Conservation (phyloP, 2,329 filamentous ascomycete species). For the Neopestalotiopsis rosae region DNA sequence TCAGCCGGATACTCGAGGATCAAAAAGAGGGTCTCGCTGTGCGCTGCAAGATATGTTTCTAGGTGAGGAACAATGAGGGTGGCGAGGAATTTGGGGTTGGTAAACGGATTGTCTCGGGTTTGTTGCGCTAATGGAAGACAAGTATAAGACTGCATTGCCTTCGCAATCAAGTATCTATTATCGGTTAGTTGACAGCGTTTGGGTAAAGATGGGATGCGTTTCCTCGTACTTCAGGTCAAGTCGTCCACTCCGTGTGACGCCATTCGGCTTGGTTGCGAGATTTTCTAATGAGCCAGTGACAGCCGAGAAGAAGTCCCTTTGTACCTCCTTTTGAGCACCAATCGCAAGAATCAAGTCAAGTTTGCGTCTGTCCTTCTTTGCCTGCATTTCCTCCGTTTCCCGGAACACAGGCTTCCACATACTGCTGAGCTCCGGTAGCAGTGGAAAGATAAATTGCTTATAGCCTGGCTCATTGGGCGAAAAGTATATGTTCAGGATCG, state of each 20-base stretch:
- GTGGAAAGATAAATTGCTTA: constrained; percentile 52
- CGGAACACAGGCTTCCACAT: constrained; percentile 60
- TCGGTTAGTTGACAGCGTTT: neutral
- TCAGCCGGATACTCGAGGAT: constrained; percentile 64
- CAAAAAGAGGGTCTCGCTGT: constrained; percentile 59
- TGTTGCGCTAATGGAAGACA: constrained; percentile 56
- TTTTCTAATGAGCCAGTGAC: constrained; percentile 60
- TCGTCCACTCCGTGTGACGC: constrained; percentile 57
- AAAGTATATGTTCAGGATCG: constrained; percentile 56
- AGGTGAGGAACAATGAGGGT: constrained; percentile 65
- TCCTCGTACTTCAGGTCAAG: constrained; percentile 61
- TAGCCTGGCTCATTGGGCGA: constrained; percentile 52
- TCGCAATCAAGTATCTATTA: constrained; percentile 62
- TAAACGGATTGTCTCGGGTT: constrained; percentile 58
- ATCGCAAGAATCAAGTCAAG: constrained; percentile 66
- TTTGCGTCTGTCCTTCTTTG: constrained; percentile 41
- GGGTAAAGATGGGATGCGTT: neutral
- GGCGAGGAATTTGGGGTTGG: constrained; percentile 59
- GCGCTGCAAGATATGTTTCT: constrained; percentile 61
- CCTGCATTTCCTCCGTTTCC: constrained; percentile 37
- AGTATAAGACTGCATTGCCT: constrained; percentile 63
- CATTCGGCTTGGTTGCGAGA: constrained; percentile 56
- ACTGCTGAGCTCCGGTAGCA: constrained; percentile 53
- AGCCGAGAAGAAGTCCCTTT: constrained; percentile 51
- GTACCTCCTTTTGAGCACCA: constrained; percentile 60